These are phyloP conservation scores for Tulasnella sp. DNA, from an alignment of 768 basidiomycete genomes.

Conservation along the genomic window DNA sequence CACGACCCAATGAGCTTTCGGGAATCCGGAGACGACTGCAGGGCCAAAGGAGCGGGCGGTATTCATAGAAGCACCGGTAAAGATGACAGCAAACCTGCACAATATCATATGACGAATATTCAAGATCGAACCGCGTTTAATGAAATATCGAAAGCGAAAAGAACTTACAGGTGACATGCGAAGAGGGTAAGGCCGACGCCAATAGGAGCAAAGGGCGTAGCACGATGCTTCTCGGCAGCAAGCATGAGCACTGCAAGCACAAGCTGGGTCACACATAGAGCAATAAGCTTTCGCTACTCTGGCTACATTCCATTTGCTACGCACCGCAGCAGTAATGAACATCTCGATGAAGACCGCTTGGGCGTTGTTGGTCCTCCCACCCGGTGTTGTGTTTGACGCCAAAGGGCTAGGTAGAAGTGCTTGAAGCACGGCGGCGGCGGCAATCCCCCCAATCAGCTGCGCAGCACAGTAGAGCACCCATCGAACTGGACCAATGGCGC, in stretches of 20 bases:
- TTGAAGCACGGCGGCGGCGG: constrained; percentile 18
- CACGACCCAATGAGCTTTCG: constrained; percentile 8
- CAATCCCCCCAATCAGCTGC: constrained; percentile 21
- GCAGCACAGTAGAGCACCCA: constrained; percentile 21
- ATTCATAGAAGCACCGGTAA: constrained; percentile 21
- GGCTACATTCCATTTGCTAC: neutral
- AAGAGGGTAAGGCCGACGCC: constrained; percentile 19
- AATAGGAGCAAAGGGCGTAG: constrained; percentile 17
- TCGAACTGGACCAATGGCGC: constrained; percentile 17
- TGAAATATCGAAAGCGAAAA: neutral
- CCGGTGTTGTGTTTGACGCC: constrained; percentile 13
- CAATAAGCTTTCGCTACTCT: neutral
- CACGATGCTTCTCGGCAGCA: constrained; percentile 20
- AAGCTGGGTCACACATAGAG: neutral
- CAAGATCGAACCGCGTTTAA: neutral
- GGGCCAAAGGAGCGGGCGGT: constrained; percentile 21
- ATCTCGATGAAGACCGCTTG: constrained; percentile 20
- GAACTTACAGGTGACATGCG: constrained; percentile 15
- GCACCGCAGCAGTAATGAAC: constrained; percentile 18
- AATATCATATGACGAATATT: too few relatives aligned
- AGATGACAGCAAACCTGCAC: constrained; percentile 19
- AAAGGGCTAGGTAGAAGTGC: constrained; percentile 21
- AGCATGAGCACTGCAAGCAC: constrained; percentile 19
- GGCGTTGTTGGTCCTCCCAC: constrained; percentile 10
- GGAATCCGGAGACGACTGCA: constrained; percentile 20